These are phyloP conservation scores for Leccinum variicolor DNA, from an alignment of 768 basidiomycete species.

Conservation along the genomic window DNA sequence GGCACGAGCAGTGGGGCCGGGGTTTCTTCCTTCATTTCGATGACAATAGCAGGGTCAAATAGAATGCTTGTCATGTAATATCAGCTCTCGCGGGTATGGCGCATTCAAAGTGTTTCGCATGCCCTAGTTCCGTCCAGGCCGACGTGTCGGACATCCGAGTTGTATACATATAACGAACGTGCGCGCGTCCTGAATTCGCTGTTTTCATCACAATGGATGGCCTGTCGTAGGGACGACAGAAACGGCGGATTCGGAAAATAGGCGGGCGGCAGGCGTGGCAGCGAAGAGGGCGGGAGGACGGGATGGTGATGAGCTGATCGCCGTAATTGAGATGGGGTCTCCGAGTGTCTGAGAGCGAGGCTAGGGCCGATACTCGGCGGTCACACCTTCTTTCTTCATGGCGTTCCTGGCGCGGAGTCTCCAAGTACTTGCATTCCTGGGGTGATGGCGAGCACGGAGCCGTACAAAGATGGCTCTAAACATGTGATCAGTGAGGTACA, in stretches of 20 bases:
- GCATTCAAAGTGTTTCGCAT: background rate
- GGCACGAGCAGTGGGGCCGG: conserved; percentile 8
- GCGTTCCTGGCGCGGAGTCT: conserved; percentile 4
- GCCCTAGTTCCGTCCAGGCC: background rate
- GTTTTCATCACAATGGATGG: background rate
- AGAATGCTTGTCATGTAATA: background rate
- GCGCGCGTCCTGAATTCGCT: background rate
- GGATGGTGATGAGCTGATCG: conserved; percentile 3
- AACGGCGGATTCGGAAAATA: background rate
- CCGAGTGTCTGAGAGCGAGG: background rate
- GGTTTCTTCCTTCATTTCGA: conserved; percentile 15
- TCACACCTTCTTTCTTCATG: conserved; percentile 8
- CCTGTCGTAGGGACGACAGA: background rate
- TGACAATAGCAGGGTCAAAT: conserved; percentile 1
- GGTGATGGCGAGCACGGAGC: conserved; percentile 5
- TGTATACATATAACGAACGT: background rate
- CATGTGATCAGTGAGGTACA: conserved; percentile 8
- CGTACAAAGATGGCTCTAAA: background rate
- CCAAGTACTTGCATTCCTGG: conserved; percentile 11
- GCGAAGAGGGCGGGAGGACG: background rate
- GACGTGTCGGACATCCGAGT: background rate
- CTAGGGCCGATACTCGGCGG: conserved; percentile 10
- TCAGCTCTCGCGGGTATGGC: conserved; percentile 3
- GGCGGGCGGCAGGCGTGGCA: background rate
- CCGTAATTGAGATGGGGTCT: conserved; percentile 8